Percentiles rank a stretch among this genome's conserved stretches.
Evolutionary conservation across 2,329 filamentous ascomycete genomes (phyloP).

Genomic region (Beauveria medogensis): DNA sequence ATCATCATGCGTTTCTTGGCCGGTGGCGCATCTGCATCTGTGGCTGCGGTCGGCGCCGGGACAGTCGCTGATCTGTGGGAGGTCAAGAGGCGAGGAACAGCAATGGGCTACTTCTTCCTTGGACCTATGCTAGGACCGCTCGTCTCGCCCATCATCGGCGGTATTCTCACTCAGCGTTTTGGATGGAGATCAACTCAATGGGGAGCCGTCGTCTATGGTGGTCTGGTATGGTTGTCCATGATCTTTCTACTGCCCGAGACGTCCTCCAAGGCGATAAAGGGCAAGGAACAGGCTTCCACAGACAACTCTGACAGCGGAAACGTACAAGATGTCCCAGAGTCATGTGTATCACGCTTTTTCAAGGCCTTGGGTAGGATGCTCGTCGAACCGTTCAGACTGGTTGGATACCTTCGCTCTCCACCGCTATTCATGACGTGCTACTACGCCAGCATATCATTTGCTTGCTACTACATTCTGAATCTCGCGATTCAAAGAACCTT

Average conservation of each 20-base stretch:
- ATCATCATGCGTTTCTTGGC: constrained; percentile 66
- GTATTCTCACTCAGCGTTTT: constrained; percentile 58
- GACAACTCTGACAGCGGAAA: background rate
- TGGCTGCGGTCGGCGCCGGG: constrained; percentile 75
- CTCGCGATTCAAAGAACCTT: background rate
- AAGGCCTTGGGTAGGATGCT: background rate
- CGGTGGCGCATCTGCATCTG: constrained; percentile 70
- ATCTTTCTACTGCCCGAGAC: constrained; percentile 35
- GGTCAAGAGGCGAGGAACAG: constrained; percentile 58
- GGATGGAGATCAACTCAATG: constrained; percentile 73
- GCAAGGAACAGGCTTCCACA: background rate
- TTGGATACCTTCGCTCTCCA: background rate
- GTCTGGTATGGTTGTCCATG: constrained; percentile 45
- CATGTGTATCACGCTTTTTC: background rate
- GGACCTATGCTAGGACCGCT: constrained; percentile 70
- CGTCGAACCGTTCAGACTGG: background rate
- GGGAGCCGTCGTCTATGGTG: constrained; percentile 67
- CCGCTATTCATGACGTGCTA: background rate
- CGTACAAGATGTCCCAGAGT: background rate
- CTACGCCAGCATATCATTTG: background rate
- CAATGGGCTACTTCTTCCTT: constrained; percentile 77
- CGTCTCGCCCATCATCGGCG: constrained; percentile 69
- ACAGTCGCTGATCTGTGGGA: constrained; percentile 81
- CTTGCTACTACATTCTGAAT: background rate
- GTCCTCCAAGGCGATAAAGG: background rate